Evolutionary conservation across 2,329 filamentous ascomycete genomes (phyloP).

Genomic region (Cercospora janseana): DNA sequence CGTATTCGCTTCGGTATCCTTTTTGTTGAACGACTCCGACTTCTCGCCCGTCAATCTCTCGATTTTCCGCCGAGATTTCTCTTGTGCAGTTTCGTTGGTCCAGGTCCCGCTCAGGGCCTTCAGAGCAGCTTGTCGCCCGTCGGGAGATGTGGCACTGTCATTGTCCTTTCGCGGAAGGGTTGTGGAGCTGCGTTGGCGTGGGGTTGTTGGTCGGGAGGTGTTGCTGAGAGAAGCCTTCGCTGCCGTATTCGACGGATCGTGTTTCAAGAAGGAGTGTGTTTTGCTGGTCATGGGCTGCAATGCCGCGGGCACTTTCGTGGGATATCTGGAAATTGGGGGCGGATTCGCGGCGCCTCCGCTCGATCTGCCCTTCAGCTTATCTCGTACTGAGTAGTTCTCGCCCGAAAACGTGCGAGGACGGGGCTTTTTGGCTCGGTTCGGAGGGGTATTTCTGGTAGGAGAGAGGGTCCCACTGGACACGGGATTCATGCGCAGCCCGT

Average conservation of each 20-base stretch:
- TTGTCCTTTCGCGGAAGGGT: not conserved
- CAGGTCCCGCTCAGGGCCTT: constrained; percentile 6
- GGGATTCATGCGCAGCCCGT: constrained; percentile 37
- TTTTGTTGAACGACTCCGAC: constrained; percentile 1
- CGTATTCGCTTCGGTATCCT: constrained; percentile 30
- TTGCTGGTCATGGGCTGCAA: constrained; percentile 12
- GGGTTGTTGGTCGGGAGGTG: constrained; percentile 2
- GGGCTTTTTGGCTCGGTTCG: constrained; percentile 17
- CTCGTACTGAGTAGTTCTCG: constrained; percentile 9
- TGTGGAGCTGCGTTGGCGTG: constrained; percentile 3
- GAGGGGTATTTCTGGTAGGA: constrained; percentile 5
- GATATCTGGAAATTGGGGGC: constrained; percentile 3
- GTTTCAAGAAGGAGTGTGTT: constrained; percentile 24
- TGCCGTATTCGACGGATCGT: constrained; percentile 15
- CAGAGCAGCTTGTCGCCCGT: not conserved
- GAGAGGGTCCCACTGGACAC: constrained; percentile 24
- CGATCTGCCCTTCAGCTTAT: constrained; percentile 13
- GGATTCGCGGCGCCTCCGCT: not conserved
- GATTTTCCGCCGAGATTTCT: constrained; percentile 15
- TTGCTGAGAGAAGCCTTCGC: constrained; percentile 6
- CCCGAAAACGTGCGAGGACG: constrained; percentile 33
- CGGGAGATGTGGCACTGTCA: not conserved
- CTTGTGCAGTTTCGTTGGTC: constrained; percentile 9
- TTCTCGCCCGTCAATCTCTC: constrained; percentile 9
- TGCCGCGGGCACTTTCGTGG: constrained; percentile 5